Percentiles rank a stretch among this genome's conserved stretches.
Evolutionary conservation across 2,329 filamentous ascomycete species (phyloP).

Genomic region (Diaporthe helianthi): DNA sequence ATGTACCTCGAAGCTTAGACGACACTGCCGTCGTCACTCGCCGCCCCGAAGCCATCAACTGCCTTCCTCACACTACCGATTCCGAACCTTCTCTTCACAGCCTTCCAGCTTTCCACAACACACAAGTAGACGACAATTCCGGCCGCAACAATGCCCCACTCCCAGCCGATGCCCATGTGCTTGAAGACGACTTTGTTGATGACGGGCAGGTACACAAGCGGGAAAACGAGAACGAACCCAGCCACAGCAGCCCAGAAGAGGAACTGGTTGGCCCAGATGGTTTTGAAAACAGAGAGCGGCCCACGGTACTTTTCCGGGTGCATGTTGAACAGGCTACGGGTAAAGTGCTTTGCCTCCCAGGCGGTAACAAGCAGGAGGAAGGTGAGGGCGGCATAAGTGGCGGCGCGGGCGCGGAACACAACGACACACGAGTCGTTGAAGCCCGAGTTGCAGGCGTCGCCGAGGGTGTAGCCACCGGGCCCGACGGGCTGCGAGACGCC

Average conservation of each 20-base stretch:
- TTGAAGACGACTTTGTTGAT: conserved; percentile 73
- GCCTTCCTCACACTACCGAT: conserved; percentile 3
- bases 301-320: conserved; percentile 58
- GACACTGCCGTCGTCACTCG: conserved; percentile 5
- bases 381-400: conserved; percentile 73
- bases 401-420: conserved; percentile 70
- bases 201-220: conserved; percentile 71
- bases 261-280: conserved; percentile 74
- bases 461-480: conserved; percentile 56
- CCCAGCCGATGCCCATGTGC: conserved; percentile 72
- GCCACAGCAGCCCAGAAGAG: conserved; percentile 68
- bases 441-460: conserved; percentile 63
- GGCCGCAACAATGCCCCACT: conserved; percentile 73
- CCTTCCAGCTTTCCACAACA: conserved; percentile 75
- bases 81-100: conserved; percentile 54
- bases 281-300: conserved; percentile 59
- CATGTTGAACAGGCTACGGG: conserved; percentile 73
- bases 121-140: conserved; percentile 65
- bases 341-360: conserved; percentile 78
- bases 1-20: background rate
- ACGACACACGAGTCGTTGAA: conserved; percentile 58
- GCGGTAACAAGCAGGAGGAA: conserved; percentile 73
- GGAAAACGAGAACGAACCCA: conserved; percentile 66
- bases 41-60: conserved; percentile 4
- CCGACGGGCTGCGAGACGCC: conserved; percentile 30